Evolutionary conservation across 2,329 filamentous ascomycete species (phyloP).

Genomic region (Zasmidium angulare): DNA sequence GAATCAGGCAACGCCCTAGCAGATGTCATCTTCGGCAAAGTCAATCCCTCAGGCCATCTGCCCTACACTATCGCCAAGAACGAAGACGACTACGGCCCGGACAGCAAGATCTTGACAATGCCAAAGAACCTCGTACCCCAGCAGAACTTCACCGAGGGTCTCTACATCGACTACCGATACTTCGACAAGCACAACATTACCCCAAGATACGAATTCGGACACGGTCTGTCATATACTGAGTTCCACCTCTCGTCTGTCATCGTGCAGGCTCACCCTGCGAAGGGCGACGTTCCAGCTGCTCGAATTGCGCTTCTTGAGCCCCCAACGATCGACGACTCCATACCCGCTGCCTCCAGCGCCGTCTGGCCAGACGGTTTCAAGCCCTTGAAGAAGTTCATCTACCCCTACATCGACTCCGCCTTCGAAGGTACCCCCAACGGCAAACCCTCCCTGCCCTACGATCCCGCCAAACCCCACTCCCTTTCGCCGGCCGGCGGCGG

Average conservation of each 20-base stretch:
- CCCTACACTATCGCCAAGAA: constrained; percentile 83
- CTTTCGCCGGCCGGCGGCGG: constrained; percentile 68
- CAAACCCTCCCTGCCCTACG: constrained; percentile 56
- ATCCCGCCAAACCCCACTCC: constrained; percentile 39
- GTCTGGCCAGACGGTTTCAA: constrained; percentile 62
- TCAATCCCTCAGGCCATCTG: constrained; percentile 76
- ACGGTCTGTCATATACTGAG: constrained; percentile 76
- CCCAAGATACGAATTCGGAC: constrained; percentile 84
- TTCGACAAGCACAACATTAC: constrained; percentile 75
- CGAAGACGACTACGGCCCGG: constrained; percentile 73
- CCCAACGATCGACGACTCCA: constrained; percentile 55
- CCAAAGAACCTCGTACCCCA: constrained; percentile 72
- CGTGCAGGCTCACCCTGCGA: constrained; percentile 39
- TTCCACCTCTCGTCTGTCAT: constrained; percentile 63
- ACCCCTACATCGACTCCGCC: constrained; percentile 64
- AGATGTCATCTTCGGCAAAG: constrained; percentile 75
- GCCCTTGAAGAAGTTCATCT: constrained; percentile 68
- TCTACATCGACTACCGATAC: constrained; percentile 87
- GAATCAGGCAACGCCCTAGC: constrained; percentile 81
- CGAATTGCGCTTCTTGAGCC: constrained; percentile 47
- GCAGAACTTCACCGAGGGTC: constrained; percentile 77
- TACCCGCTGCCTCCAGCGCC: constrained; percentile 57
- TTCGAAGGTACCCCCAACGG: constrained; percentile 43
- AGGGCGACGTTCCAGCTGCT: constrained; percentile 32
- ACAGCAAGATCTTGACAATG: constrained; percentile 66